Conservation (phyloP, 1,284 basidiomycete species). For the Apiotrichum sp. region DNA sequence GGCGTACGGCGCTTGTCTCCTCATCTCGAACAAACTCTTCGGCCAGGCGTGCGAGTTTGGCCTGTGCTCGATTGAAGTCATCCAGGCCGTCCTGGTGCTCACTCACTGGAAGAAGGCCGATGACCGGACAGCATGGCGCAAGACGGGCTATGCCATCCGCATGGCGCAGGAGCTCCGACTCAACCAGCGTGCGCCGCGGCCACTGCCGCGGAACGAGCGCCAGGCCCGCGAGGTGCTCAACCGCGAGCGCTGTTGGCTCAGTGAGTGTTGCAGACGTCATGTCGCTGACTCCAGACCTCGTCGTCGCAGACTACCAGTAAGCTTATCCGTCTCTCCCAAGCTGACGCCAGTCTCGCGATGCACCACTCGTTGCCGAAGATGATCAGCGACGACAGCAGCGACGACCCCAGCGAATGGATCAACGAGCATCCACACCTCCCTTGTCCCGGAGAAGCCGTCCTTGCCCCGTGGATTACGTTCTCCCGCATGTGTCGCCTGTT, state of each 20-base stretch:
- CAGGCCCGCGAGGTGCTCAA: constrained; percentile 29
- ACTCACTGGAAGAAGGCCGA: constrained; percentile 47
- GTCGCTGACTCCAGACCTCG: constrained; percentile 16
- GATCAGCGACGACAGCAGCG: constrained; percentile 24
- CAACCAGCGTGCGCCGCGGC: constrained; percentile 25
- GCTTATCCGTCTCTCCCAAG: background rate
- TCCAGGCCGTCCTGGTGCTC: constrained; percentile 44
- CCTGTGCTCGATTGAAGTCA: constrained; percentile 41
- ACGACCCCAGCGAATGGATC: constrained; percentile 27
- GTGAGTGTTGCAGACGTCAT: constrained; percentile 10
- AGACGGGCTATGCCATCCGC: constrained; percentile 39
- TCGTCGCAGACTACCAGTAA: constrained; percentile 29
- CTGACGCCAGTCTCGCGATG: constrained; percentile 20
- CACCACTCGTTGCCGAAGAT: constrained; percentile 27
- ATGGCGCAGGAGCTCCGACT: constrained; percentile 45
- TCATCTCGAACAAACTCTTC: constrained; percentile 39
- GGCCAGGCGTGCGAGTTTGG: constrained; percentile 45
- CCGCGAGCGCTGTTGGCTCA: constrained; percentile 28
- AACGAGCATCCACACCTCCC: constrained; percentile 29
- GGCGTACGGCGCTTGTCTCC: constrained; percentile 38
- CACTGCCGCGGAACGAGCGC: constrained; percentile 29
- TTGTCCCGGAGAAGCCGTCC: constrained; percentile 28
- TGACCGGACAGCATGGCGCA: constrained; percentile 41
- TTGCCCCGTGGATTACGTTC: constrained; percentile 29
- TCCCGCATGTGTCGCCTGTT: constrained; percentile 25